Conservation (phyloP, 345 rosid genomes). For the Citrus maxima region DNA sequence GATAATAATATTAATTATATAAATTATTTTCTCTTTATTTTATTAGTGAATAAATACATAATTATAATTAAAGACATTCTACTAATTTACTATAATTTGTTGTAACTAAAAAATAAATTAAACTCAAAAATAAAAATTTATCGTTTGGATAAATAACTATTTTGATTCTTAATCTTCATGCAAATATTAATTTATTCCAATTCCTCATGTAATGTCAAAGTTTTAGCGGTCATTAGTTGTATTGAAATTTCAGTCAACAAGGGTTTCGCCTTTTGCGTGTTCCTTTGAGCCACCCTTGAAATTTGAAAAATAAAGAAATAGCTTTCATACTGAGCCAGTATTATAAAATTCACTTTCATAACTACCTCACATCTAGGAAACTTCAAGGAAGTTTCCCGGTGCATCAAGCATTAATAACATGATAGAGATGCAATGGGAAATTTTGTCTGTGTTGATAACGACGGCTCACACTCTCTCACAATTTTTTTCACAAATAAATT, state of each 20-base stretch:
- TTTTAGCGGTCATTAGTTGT: neutral
- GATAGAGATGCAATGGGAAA: neutral
- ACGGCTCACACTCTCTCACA: neutral
- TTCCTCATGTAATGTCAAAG: too few relatives aligned
- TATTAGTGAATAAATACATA: too few relatives aligned
- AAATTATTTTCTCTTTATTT: too few relatives aligned
- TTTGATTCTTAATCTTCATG: too few relatives aligned
- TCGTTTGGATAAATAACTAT: too few relatives aligned
- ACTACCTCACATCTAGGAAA: conserved; percentile 13
- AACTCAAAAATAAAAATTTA: too few relatives aligned
- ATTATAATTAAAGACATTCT: too few relatives aligned
- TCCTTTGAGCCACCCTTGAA: neutral
- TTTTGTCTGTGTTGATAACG: neutral
- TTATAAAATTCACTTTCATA: neutral
- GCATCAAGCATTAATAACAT: neutral
- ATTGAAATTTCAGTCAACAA: neutral
- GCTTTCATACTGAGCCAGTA: neutral
- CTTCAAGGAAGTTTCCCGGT: conserved; percentile 36
- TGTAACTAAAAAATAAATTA: too few relatives aligned
- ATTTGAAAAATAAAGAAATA: neutral
- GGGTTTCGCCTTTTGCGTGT: neutral
- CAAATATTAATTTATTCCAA: too few relatives aligned
- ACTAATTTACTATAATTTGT: too few relatives aligned
- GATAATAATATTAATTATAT: too few relatives aligned
- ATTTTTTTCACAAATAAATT: neutral